A percentile compares a stretch with the other conserved stretches of the same genome.
Conservation (phyloP, 768 basidiomycete genomes). For the Termitomyces sp. region DNA sequence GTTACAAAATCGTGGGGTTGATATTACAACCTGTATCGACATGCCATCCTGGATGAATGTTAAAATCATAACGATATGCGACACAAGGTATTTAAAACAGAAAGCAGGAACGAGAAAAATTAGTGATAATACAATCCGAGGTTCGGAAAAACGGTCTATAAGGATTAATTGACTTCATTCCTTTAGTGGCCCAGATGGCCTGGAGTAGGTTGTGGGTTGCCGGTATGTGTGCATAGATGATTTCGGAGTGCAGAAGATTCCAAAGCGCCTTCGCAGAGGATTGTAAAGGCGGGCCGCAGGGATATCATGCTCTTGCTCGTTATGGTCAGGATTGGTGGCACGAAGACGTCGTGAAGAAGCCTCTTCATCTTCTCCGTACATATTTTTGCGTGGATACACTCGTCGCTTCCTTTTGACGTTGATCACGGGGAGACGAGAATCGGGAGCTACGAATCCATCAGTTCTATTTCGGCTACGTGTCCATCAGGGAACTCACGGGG, state of each 20-base stretch:
- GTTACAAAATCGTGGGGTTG: neutral
- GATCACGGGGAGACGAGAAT: conserved; percentile 24
- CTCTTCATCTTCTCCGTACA: conserved; percentile 18
- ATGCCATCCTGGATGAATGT: neutral
- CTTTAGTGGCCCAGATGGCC: conserved; percentile 9
- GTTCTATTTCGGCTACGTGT: conserved; percentile 1
- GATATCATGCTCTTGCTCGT: conserved; percentile 29
- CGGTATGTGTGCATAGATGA: conserved; percentile 27
- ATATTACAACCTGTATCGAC: neutral
- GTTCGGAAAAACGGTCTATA: neutral
- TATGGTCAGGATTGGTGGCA: conserved; percentile 22
- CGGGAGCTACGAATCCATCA: conserved; percentile 31
- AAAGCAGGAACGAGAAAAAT: neutral
- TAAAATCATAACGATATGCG: neutral
- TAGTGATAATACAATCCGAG: neutral
- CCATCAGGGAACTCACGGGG: conserved; percentile 29
- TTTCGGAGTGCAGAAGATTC: conserved; percentile 38
- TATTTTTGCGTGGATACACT: conserved; percentile 7
- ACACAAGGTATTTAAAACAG: neutral
- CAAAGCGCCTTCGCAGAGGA: conserved; percentile 31
- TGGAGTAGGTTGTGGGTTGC: conserved; percentile 8
- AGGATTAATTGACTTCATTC: conserved; percentile 4
- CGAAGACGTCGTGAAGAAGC: conserved; percentile 16
- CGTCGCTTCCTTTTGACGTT: neutral
- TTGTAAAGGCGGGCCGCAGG: conserved; percentile 23